Base-by-base conservation (phyloP, 306 rosid species). In the Lathyrus tuberosus region DNA sequence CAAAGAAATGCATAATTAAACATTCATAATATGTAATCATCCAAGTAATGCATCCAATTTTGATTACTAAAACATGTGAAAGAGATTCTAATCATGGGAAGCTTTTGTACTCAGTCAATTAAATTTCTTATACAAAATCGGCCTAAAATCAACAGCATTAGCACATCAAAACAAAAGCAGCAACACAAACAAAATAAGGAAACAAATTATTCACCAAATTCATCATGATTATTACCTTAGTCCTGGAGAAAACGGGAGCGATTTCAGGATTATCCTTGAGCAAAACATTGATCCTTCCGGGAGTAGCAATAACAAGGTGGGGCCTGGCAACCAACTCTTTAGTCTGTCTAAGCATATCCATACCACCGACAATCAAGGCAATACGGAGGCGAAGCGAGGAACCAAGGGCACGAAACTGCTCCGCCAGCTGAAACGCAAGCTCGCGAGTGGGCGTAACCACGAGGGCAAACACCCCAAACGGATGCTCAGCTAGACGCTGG, bases 361-460 rank as follows among this genome's bases (percentile, higher is more conserved):
- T 86, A 6, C 98, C 96, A 7, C 98, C 98, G 3, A 94, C 92
- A 37, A 94, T 82, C 72, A 94, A 91, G 0, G 86, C 41, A 62
- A 88, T 84, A 24, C 97, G 84, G 65, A 85, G 73, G 33, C 82
- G 73, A 49, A 93, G 69, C 56, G 85, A 79, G 10, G 97, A 86
- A 7, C 96, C 98, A 3, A 93, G 75, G 0, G 97, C 96, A 60
- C 84, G 71, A 26, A 93, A 90, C 82, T 93, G 97, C 79, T 93
- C 97, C 0, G 86, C 88, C 7, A 93, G 65, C 82, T 90, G 97
- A 73, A 66, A 90, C 0, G 97, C 97, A 13, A 93, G 80, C 82
- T 93, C 97, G 17, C 97, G 77, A 14, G 96, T 90, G 33, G 98
- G 98, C 41, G 96, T 88, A 56, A 93, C 71, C 31, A 93, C 90